Percentiles rank a stretch among this genome's conserved stretches.
These are phyloP conservation scores for Wallacemonas collosoma DNA, from an alignment of 208 protist genomes.

Conservation along the genomic window DNA sequence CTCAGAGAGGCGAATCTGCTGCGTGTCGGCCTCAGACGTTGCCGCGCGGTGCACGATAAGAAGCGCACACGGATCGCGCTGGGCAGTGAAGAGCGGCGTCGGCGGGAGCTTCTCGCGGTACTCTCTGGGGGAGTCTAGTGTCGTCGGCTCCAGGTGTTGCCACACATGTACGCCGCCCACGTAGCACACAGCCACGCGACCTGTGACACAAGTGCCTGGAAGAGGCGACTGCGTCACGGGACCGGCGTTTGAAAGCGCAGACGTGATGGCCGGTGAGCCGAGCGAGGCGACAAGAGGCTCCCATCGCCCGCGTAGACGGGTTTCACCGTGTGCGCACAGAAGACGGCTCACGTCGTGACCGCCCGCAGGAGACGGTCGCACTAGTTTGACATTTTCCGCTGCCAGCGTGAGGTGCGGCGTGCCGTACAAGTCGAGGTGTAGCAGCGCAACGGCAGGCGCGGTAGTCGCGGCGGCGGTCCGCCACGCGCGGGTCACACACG, in stretches of 20 bases:
- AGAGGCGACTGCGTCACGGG: background rate
- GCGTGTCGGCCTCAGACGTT: too few species aligned
- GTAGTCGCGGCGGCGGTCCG: background rate
- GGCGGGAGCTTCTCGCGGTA: too few species aligned
- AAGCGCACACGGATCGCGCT: constrained; percentile 7
- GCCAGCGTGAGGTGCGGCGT: constrained; percentile 4
- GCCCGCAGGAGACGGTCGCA: background rate
- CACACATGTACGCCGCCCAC: background rate
- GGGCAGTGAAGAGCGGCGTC: background rate
- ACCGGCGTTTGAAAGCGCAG: background rate
- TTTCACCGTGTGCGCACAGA: background rate
- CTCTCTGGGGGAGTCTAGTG: background rate
- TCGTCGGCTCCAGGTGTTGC: background rate
- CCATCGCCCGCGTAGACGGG: background rate
- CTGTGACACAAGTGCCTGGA: background rate
- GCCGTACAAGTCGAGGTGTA: background rate
- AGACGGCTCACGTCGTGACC: background rate
- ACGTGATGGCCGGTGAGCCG: constrained; percentile 1
- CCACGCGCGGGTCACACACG: background rate
- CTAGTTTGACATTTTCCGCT: background rate
- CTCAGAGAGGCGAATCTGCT: background rate
- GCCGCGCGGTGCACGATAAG: constrained; percentile 4
- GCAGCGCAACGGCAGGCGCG: background rate
- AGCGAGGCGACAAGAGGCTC: background rate
- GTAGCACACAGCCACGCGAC: background rate